Base-by-base conservation (phyloP, 371 early-diverging fungal genomes). In the Coemansia sp. region DNA sequence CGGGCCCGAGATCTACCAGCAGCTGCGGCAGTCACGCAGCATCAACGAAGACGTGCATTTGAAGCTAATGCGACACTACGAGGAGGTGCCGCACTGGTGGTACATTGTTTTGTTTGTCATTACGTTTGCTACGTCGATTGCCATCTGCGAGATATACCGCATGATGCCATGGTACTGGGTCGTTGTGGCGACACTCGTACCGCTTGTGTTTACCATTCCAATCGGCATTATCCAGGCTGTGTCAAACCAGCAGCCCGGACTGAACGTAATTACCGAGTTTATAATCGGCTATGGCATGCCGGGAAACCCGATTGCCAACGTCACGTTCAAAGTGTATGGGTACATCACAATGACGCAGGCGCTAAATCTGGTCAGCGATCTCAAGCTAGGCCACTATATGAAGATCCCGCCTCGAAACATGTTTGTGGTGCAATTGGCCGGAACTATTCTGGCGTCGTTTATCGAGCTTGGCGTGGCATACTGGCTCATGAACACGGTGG, bases 81-180 rank as follows among this genome's bases (percentile, higher is more conserved):
- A 82, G 22, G 87, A 89, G 66, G 86, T 91, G 24, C 93, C 93
- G 2, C 79, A 80, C 48, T 87, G 87, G 87, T 92, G 93, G 93
- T 92, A 91, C 52, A 76, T 81, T 50, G 51, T 67, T 6, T 71
- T 89, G 39, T 90, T 89, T 66, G 68, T 84, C 2, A 52, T 82
- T 10, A 88, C 87, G 58, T 82, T 87, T 55, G 83, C 77, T 10
- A 69, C 89, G n/a, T 84, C 88, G 22, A 85, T 90, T 45, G 80
- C 84, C 21, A 84, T 82, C 3, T 82, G 87, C 34, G 88, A 89
- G 61, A 78, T 84, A 5, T 79, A 82, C 53, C 82, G 80, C 5
- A 73, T 72, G 69, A 65, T 79, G 69, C 78, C 79, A 13, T 73
- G 74, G 72, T 80, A 72, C 61, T 68, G 73, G 74, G 64, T 78